Conservation (phyloP, 2,329 filamentous ascomycete genomes). For the Penicillium sp. region DNA sequence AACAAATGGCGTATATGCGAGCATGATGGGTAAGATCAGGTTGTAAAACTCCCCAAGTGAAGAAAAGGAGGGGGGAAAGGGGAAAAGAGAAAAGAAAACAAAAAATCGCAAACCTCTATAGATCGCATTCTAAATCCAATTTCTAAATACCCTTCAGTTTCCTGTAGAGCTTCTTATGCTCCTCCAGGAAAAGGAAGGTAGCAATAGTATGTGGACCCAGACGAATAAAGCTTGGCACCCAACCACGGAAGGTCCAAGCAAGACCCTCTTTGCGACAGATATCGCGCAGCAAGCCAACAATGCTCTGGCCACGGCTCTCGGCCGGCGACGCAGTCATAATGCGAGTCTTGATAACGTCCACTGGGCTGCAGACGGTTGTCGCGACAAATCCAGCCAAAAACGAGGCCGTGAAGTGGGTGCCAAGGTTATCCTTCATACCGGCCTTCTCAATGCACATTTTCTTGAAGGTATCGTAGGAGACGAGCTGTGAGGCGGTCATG, state of each 20-base stretch:
- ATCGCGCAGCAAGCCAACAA: conserved; percentile 52
- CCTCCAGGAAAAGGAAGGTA: conserved; percentile 66
- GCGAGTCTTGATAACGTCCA: conserved; percentile 66
- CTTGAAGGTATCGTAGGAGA: conserved; percentile 66
- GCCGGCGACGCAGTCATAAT: conserved; percentile 58
- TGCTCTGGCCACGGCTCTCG: conserved; percentile 43
- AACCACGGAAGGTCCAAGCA: conserved; percentile 65
- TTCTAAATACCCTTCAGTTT: conserved; percentile 45
- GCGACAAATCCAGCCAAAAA: conserved; percentile 65
- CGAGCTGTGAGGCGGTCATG: conserved; percentile 65
- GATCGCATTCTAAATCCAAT: background rate
- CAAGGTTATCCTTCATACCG: conserved; percentile 55
- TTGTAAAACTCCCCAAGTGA: background rate
- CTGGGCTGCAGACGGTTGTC: conserved; percentile 65
- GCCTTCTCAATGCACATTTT: conserved; percentile 52
- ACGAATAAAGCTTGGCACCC: conserved; percentile 66
- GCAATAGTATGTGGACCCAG: conserved; percentile 66
- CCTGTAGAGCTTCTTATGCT: conserved; percentile 65
- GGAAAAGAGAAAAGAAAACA: background rate
- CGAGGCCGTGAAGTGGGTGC: conserved; percentile 62
- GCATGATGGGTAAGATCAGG: conserved; percentile 10
- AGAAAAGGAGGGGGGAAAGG: too few relatives aligned
- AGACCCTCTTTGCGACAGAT: conserved; percentile 59
- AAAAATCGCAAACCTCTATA: conserved; percentile 15
- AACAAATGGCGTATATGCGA: conserved; percentile 10